Base-by-base conservation (phyloP, 23 red algal genomes). In the Agarophyton chilense region DNA sequence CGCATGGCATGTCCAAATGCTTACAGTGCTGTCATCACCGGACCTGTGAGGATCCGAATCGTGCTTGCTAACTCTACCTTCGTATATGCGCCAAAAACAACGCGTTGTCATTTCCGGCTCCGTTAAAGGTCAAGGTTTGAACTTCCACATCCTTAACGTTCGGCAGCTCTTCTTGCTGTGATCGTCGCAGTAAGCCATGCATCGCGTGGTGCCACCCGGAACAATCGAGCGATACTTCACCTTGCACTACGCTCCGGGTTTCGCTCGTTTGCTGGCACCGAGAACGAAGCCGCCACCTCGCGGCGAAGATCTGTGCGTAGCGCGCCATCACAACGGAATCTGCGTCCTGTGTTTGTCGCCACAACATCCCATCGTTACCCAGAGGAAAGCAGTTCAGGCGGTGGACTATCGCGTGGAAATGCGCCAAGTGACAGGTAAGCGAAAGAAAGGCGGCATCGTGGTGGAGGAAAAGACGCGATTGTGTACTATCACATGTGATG, bases 261-360 rank as follows among this genome's bases (percentile, higher is more conserved):
- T 79, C 33, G 91, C 91, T 18, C 25, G 77, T 16, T 10, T 52
- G 13, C 74, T 67, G 32, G 45, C 75, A 3, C 62, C 88, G 21
- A 42, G 53, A 14, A 50, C 88, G 14, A 68, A n/a, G 33, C 54
- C 72, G 19, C 55, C 61, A 22, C 16, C 38, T 26, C 68, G 68
- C 2, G 90, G 90, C 45, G 82, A 86, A 39, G 95, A 97, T 66
- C 36, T 85, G 49, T 82, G 83, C 57, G 39, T 97, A 33, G 82
- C 82, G 28, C 81, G 91, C 36, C 95, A 97, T 38, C 86, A 86
- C 70, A 97, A 97, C 64, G 84, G 85, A 10, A 60, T 97, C 66
- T 93, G 77, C 46, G 68, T 97, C 6, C 29, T 93, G 21, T 90
- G 77, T 61, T 72, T 97, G 24, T 92, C 95, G 13, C 78, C 80